Base-by-base conservation (phyloP, 108 stramenopile species). In the Skeletonema menzelii region DNA sequence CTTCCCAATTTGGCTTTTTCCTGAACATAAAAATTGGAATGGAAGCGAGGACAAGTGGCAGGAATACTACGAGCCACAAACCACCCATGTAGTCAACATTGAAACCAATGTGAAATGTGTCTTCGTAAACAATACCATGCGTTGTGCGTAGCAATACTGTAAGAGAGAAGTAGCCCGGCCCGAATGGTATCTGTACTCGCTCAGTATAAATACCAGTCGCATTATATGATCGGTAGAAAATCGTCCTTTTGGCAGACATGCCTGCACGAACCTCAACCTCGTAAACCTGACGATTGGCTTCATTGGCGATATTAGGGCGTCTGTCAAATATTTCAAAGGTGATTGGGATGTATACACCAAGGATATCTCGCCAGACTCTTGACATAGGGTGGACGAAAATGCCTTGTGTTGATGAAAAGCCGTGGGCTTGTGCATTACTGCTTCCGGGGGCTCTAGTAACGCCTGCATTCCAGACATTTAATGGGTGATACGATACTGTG, bases 251-350 rank as follows among this genome's bases (percentile, higher is more conserved):
- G 0, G 66, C 75, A 27, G 89, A 88, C 53, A 82, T 86, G 0
- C 90, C 89, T 7, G 87, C 85, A 4, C 87, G 78, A 42, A 93
- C 65, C 20, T 91, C 88, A 5, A 93, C 89, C 10, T 73, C 71
- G 76, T 93, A 93, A 5, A 75, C 42, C n/a, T 80, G 82, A 13
- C 71, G 68, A 56, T 86, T 69, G 0, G 82, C 75, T 64, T 92
- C 91, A n/a, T 88, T 79, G 15, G 61, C 27, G 58, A 90, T 87
- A 63, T 88, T 85, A 8, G 87, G 88, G 8, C 92, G 85, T 49
- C 88, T 84, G 70, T 93, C 92, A 69, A 89, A 93, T 19, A 93
- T 86, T 80, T 90, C 87, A 63, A 93, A 89, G 0, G 92, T 93
- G 13, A 93, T 80, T 1, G 88, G 89, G 20, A 93, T 59, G 74